Evolutionary conservation across 2,329 filamentous ascomycete species (phyloP).

Genomic region (Diaporthe sp.): DNA sequence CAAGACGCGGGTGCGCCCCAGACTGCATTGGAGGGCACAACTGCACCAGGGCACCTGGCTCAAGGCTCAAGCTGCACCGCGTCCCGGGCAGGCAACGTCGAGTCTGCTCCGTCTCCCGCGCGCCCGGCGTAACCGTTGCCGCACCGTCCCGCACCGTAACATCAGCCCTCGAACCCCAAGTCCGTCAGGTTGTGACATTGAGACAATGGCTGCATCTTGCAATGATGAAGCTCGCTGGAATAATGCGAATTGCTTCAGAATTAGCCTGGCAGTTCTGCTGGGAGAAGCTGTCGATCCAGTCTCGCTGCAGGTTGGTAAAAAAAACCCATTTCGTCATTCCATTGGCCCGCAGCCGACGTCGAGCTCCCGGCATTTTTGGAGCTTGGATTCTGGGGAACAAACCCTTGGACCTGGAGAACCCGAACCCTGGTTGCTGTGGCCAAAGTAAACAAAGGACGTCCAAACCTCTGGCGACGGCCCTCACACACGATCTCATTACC

Average conservation of each 20-base stretch:
- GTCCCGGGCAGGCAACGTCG: conserved; percentile 8
- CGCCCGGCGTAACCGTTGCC: neutral
- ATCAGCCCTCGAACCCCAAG: neutral
- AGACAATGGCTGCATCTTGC: neutral
- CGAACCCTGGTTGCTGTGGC: conserved; percentile 13
- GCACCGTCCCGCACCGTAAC: conserved; percentile 5
- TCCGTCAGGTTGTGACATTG: neutral
- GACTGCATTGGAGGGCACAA: neutral
- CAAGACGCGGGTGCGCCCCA: conserved; percentile 18
- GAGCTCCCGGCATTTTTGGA: conserved; percentile 1
- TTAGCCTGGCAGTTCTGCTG: neutral
- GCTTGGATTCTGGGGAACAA: conserved; percentile 9
- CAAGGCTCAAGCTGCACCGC: neutral
- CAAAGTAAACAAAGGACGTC: conserved; percentile 13
- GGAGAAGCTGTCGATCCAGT: neutral
- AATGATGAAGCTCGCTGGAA: neutral
- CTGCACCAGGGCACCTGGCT: neutral
- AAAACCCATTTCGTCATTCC: neutral
- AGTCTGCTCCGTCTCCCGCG: conserved; percentile 11
- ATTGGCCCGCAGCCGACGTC: conserved; percentile 19
- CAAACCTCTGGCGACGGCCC: neutral
- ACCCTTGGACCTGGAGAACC: conserved; percentile 11
- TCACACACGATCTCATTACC: neutral
- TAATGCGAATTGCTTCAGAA: neutral
- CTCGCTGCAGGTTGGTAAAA: neutral